Conservation (phyloP, 176 grass and related monocot species). For the Oryza glaberrima region DNA sequence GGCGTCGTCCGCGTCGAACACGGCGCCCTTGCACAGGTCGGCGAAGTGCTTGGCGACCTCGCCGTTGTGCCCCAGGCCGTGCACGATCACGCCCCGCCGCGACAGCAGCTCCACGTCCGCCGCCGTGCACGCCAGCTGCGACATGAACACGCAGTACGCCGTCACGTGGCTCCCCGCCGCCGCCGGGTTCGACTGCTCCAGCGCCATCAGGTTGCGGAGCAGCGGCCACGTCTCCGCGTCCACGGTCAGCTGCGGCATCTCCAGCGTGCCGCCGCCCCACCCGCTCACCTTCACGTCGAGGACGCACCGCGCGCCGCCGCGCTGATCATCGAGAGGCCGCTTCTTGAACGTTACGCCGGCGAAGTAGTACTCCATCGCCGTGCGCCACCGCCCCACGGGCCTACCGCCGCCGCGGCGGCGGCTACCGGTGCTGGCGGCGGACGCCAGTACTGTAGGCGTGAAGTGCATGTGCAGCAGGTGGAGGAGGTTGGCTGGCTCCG, state of each 20-base stretch:
- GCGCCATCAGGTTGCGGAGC: slow-evolving; percentile 34
- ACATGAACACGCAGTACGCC: slow-evolving; percentile 36
- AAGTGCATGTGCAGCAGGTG: slow-evolving; percentile 48
- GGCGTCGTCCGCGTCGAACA: background rate
- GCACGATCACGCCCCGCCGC: background rate
- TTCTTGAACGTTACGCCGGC: slow-evolving; percentile 20
- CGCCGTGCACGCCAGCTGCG: background rate
- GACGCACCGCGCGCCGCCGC: background rate
- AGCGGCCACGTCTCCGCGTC: background rate
- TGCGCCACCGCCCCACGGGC: slow-evolving; percentile 10
- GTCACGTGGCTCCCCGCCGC: slow-evolving; percentile 18
- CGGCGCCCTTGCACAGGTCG: background rate
- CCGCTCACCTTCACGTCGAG: slow-evolving; percentile 7
- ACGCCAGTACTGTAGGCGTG: background rate
- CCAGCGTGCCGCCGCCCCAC: background rate
- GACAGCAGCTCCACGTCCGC: background rate
- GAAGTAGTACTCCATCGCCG: slow-evolving; percentile 3
- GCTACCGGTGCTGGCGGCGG: too few species aligned
- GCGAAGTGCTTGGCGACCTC: background rate
- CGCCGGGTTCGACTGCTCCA: background rate
- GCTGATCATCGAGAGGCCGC: background rate
- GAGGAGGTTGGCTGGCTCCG: slow-evolving; percentile 24
- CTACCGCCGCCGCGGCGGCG: background rate
- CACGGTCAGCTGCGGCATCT: background rate
- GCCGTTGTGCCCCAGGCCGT: background rate